Percentiles rank a stretch among this genome's conserved stretches.
phyloP scores from a whole-genome alignment of 495 filamentous ascomycete species.

The Rostrohypoxylon terebratum region DNA sequence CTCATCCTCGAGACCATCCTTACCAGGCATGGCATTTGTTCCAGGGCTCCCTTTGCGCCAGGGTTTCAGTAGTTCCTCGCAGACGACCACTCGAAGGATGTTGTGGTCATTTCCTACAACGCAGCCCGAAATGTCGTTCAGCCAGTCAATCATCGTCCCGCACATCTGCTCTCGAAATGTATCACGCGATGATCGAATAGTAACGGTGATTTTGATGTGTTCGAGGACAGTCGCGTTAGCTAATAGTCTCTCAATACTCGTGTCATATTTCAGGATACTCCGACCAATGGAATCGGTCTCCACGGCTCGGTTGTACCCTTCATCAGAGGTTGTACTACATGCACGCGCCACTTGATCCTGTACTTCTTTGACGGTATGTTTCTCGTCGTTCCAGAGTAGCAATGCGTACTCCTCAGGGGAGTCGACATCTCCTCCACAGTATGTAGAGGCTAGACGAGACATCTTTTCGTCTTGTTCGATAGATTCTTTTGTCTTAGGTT shows the following conservation, averaged over 20 bases:
- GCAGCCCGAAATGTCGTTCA: constrained; percentile 91
- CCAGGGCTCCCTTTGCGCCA: constrained; percentile 90
- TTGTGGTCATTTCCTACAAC: constrained; percentile 82
- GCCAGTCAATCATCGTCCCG: constrained; percentile 96
- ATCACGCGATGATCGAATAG: constrained; percentile 91
- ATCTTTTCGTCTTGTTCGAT: constrained; percentile 84
- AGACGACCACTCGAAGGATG: constrained; percentile 82
- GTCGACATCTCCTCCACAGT: constrained; percentile 73
- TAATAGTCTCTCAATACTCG: constrained; percentile 76
- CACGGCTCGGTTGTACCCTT: constrained; percentile 78
- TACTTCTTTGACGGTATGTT: constrained; percentile 95
- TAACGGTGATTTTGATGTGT: constrained; percentile 94
- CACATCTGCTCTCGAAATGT: constrained; percentile 99
- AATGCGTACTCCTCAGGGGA: constrained; percentile 78
- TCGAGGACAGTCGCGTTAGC: constrained; percentile 85
- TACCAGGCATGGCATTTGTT: constrained; percentile 84
- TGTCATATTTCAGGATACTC: constrained; percentile 81
- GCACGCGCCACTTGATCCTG: constrained; percentile 88
- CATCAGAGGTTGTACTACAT: constrained; percentile 76
- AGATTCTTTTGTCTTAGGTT: constrained; percentile 81
- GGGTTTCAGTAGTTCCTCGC: constrained; percentile 86
- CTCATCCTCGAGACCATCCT: constrained; percentile 91
- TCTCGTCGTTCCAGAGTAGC: constrained; percentile 98
- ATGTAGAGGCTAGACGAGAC: constrained; percentile 79
- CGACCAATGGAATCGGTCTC: constrained; percentile 90